These are phyloP conservation scores for Penicillium sp. DNA, from an alignment of 2,329 filamentous ascomycete species.

Conservation along the genomic window DNA sequence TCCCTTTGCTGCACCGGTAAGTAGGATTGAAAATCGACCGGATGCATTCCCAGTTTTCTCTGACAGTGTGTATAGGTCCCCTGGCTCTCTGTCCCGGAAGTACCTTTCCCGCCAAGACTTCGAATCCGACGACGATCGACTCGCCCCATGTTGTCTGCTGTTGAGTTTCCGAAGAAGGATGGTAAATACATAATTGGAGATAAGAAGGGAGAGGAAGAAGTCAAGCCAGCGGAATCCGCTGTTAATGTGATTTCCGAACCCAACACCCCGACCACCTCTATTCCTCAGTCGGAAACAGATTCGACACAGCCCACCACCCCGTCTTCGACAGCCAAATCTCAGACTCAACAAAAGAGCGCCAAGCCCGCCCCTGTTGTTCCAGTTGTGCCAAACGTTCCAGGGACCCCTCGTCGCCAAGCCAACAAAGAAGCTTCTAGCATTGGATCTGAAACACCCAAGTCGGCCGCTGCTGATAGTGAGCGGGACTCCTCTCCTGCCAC, in stretches of 20 bases:
- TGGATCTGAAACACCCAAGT: slow-evolving; percentile 42
- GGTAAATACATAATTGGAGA: slow-evolving; percentile 27
- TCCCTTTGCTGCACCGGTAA: slow-evolving; percentile 55
- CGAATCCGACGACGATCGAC: slow-evolving; percentile 51
- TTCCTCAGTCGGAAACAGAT: slow-evolving; percentile 61
- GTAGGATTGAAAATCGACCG: slow-evolving; percentile 17
- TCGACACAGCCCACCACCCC: slow-evolving; percentile 61
- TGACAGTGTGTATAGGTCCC: slow-evolving; percentile 51
- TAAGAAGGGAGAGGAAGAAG: slow-evolving; percentile 22
- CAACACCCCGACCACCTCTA: slow-evolving; percentile 63
- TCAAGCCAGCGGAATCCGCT: slow-evolving; percentile 21
- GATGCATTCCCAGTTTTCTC: slow-evolving; percentile 1
- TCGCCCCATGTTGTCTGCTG: slow-evolving; percentile 40
- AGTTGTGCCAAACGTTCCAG: slow-evolving; percentile 45
- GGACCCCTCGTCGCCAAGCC: slow-evolving; percentile 35
- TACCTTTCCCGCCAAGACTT: slow-evolving; percentile 58
- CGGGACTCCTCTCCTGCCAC: slow-evolving; percentile 3
- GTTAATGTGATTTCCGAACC: slow-evolving; percentile 45
- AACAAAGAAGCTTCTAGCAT: slow-evolving; percentile 40
- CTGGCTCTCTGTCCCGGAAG: slow-evolving; percentile 62
- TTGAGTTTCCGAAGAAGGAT: slow-evolving; percentile 59
- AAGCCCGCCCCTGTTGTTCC: slow-evolving; percentile 53
- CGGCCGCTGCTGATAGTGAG: slow-evolving; percentile 19
- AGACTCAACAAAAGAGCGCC: slow-evolving; percentile 36
- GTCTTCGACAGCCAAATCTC: slow-evolving; percentile 52